Evolutionary conservation across 179 eudicot genomes (phyloP).

Genomic region (Sideroxylon spinosum): DNA sequence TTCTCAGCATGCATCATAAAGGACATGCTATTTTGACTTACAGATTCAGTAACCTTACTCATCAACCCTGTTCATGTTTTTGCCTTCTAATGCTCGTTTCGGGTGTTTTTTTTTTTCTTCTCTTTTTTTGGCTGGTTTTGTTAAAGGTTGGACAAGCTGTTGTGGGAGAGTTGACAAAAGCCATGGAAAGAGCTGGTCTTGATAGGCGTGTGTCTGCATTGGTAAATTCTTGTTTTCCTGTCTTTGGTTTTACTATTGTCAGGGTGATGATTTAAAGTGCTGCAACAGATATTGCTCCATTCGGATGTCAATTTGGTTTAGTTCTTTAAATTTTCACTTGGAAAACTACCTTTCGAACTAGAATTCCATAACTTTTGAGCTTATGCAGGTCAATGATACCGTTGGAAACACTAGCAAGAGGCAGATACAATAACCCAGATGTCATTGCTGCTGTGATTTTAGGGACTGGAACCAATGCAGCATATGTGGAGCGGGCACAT

Average conservation of each 20-base stretch:
- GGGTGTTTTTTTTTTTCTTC: too few species aligned
- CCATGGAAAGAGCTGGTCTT: conserved; percentile 67
- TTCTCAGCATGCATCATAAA: not conserved
- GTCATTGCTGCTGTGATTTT: conserved; percentile 84
- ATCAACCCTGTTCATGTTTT: not conserved
- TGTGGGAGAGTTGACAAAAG: conserved; percentile 70
- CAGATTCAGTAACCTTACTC: not conserved
- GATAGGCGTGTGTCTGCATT: conserved; percentile 93
- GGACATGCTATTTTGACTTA: not conserved
- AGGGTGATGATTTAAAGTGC: not conserved
- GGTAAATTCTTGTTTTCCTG: conserved; percentile 35
- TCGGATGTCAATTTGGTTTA: not conserved
- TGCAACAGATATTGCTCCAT: not conserved
- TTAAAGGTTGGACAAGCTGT: conserved; percentile 74
- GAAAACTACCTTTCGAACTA: not conserved
- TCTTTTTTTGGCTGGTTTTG: conserved; percentile 3
- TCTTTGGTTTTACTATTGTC: not conserved
- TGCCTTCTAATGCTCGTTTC: not conserved
- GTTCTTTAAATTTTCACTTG: conserved; percentile 1
- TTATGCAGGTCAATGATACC: conserved; percentile 76
- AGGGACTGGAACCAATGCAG: conserved; percentile 97
- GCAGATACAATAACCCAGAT: conserved; percentile 51
- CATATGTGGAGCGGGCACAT: conserved; percentile 81
- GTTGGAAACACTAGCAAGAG: conserved; percentile 91
- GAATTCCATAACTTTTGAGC: not conserved